These are phyloP conservation scores for Hydnum rufescens DNA, from an alignment of 768 basidiomycete species.

Conservation along the genomic window DNA sequence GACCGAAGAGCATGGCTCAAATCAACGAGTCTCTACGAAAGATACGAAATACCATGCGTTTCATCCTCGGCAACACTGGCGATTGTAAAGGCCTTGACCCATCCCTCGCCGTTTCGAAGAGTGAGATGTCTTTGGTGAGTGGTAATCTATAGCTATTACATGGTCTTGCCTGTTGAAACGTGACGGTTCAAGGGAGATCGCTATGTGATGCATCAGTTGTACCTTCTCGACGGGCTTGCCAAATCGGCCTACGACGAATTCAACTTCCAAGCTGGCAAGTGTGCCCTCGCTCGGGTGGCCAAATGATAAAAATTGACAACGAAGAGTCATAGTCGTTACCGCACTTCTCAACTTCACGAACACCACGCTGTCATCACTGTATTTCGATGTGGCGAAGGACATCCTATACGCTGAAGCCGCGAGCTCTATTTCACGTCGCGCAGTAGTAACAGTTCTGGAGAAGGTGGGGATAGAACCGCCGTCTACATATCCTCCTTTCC, in stretches of 20 bases:
- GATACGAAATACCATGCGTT: slow-evolving; percentile 70
- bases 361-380: slow-evolving; percentile 69
- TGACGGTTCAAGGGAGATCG: slow-evolving; percentile 45
- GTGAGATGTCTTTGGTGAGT: slow-evolving; percentile 46
- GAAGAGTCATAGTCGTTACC: slow-evolving; percentile 37
- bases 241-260: slow-evolving; percentile 48
- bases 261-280: slow-evolving; percentile 65
- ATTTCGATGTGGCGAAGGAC: slow-evolving; percentile 87
- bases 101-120: slow-evolving; percentile 11
- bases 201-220: slow-evolving; percentile 73
- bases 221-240: slow-evolving; percentile 45
- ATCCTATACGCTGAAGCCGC: slow-evolving; percentile 53
- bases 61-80: slow-evolving; percentile 64
- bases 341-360: slow-evolving; percentile 62
- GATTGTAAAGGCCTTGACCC: slow-evolving; percentile 16
- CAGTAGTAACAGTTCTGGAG: slow-evolving; percentile 49
- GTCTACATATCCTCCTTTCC: neutral
- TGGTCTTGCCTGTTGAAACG: slow-evolving; percentile 4
- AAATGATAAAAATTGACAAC: slow-evolving; percentile 8
- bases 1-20: slow-evolving; percentile 55
- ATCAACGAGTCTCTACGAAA: slow-evolving; percentile 59
- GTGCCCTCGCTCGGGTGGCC: neutral
- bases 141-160: neutral
- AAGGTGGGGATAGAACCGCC: slow-evolving; percentile 26
- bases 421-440: slow-evolving; percentile 34